These are phyloP conservation scores for Nemania serpens DNA, from an alignment of 2,329 filamentous ascomycete species.

Conservation along the genomic window DNA sequence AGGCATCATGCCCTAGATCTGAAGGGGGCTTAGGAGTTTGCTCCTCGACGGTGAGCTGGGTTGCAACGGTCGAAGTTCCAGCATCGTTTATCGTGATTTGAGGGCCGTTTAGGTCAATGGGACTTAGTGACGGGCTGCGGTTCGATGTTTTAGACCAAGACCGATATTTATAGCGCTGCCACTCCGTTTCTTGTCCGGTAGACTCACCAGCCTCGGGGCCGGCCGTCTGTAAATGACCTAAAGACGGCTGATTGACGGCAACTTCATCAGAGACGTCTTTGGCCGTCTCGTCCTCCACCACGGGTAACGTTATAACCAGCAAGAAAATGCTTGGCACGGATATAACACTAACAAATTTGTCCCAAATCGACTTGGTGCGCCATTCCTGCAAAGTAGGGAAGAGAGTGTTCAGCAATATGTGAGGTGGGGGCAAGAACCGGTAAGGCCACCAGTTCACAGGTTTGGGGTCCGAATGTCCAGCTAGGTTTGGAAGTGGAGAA, in stretches of 20 bases:
- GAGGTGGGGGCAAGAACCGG: slow-evolving; percentile 70
- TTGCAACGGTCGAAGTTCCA: slow-evolving; percentile 15
- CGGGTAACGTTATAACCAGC: slow-evolving; percentile 86
- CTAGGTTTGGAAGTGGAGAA: slow-evolving; percentile 49
- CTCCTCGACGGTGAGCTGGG: slow-evolving; percentile 26
- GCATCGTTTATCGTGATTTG: slow-evolving; percentile 12
- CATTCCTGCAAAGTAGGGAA: slow-evolving; percentile 88
- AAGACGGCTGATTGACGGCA: slow-evolving; percentile 39
- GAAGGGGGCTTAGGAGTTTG: slow-evolving; percentile 33
- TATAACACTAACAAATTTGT: slow-evolving; percentile 78
- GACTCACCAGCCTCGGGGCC: slow-evolving; percentile 42
- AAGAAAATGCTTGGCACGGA: slow-evolving; percentile 91
- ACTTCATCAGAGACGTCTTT: slow-evolving; percentile 51
- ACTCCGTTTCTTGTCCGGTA: slow-evolving; percentile 56
- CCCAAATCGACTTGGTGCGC: slow-evolving; percentile 81
- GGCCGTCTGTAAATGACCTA: slow-evolving; percentile 40
- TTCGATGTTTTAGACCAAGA: slow-evolving; percentile 44
- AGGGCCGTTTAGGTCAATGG: slow-evolving; percentile 36
- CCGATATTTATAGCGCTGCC: slow-evolving; percentile 61
- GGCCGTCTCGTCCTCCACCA: slow-evolving; percentile 74
- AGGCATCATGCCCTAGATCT: slow-evolving; percentile 36
- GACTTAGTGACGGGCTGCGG: slow-evolving; percentile 41
- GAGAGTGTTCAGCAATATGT: slow-evolving; percentile 71
- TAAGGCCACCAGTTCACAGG: slow-evolving; percentile 83
- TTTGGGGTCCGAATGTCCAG: slow-evolving; percentile 47